Conservation (phyloP, 192 early-diverging fungal species). For the Backusella macrospora region DNA sequence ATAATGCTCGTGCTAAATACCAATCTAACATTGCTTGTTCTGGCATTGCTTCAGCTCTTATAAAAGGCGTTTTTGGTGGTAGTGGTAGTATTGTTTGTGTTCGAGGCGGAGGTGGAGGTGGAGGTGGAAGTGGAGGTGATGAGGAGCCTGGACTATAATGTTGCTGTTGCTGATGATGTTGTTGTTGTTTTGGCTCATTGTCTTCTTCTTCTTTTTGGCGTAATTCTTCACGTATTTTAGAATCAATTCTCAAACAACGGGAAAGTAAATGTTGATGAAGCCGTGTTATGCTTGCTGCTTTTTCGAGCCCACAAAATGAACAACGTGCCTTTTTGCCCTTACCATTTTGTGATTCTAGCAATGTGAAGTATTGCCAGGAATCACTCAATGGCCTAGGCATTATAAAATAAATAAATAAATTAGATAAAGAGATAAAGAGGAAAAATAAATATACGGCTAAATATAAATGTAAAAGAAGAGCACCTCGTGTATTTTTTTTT, state of each 20-base stretch:
- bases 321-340: conserved; percentile 21
- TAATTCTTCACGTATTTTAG: conserved; percentile 9
- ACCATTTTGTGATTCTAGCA: conserved; percentile 5
- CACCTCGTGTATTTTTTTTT: conserved; percentile 2
- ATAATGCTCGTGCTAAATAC: conserved; percentile 22
- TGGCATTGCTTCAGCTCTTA: neutral
- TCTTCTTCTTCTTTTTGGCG: conserved; percentile 13
- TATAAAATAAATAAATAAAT: neutral
- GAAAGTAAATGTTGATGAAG: conserved; percentile 19
- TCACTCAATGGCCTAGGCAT: conserved; percentile 29
- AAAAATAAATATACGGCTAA: neutral
- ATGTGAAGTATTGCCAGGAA: conserved; percentile 22
- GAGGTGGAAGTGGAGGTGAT: neutral
- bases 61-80: neutral
- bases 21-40: conserved; percentile 23
- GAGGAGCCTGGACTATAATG: too few relatives aligned
- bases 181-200: neutral
- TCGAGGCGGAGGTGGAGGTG: too few relatives aligned
- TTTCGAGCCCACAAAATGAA: conserved; percentile 24
- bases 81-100: too few relatives aligned
- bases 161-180: neutral
- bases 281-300: conserved; percentile 24
- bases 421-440: neutral
- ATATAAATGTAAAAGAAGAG: neutral
- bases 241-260: conserved; percentile 11